Evolutionary conservation across 2,329 filamentous ascomycete species (phyloP), one percentile per base, ranked within the genome.

Genomic region (Salinomyces thailandicus): DNA sequence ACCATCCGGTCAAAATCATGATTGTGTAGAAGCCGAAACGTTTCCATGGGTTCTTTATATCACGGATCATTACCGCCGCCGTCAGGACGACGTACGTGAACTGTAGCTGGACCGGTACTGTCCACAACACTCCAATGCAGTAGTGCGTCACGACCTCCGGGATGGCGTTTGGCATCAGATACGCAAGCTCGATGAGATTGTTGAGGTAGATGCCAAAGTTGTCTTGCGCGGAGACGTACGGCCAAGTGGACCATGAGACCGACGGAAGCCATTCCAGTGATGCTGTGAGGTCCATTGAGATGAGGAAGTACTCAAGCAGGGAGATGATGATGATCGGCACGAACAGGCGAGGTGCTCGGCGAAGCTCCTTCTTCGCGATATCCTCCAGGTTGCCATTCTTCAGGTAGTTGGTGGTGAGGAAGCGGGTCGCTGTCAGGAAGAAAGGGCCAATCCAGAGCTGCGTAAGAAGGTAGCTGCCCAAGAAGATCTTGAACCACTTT

Each of bases 361-460:
- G 53, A 12, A 66, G 57, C n/a, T 58, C 59, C 32, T 63, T 64
- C 39, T 66, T 58, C 4, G 64, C 62, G 20, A 68, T 53, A 15
- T 57, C 55, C 15, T 57, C 47, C 15, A 68, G 47, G 15, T 66
- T 59, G n/a, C 63, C 64, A 5, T 54, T 58, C 26, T 54, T 57
- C 5, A 68, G 53, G 32, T 64, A 68, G 18, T 55, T 57, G 1
- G 55, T 49, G 11, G 58, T 53, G 12, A 68, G 42, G 47, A 68
- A 68, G 30, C 64, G 60, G n/a, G 61, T 62, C 0, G 65, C 64
- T 11, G 61, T 68, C 11, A 62, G 62, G 47, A 68, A 62, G 51
- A 68, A 68, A 18, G 63, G 60, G n/a, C 64, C 64, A 9, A 68
- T 60, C 60, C 63, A 67, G 42, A 66, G 57, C 29, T 60, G 59